A percentile compares a stretch with the other conserved stretches of the same genome.
Evolutionary conservation across 2,329 filamentous ascomycete genomes (phyloP).

Genomic region (Calonectria crousiana): DNA sequence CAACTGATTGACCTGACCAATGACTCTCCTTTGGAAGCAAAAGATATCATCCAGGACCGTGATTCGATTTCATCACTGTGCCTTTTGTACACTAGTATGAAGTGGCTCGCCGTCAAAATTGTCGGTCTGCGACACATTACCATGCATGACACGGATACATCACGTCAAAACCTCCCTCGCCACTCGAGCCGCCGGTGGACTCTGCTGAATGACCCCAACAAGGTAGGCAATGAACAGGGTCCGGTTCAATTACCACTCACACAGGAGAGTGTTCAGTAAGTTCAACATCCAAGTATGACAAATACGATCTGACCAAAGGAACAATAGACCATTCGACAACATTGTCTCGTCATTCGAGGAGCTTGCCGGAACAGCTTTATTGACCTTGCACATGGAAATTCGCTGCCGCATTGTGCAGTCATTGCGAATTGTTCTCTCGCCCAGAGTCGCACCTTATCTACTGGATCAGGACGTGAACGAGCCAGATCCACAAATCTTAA

Average conservation of each 20-base stretch:
- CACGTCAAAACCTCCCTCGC: slow-evolving; percentile 64
- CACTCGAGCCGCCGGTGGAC: slow-evolving; percentile 85
- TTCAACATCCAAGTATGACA: slow-evolving; percentile 31
- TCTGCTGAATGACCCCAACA: slow-evolving; percentile 74
- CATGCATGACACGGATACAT: slow-evolving; percentile 75
- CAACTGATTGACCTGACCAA: slow-evolving; percentile 69
- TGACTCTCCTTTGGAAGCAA: slow-evolving; percentile 74
- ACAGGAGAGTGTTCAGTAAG: slow-evolving; percentile 83
- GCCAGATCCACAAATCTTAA: slow-evolving; percentile 83
- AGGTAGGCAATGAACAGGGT: slow-evolving; percentile 69
- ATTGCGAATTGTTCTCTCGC: slow-evolving; percentile 73
- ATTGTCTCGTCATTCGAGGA: slow-evolving; percentile 87
- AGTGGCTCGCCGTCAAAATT: slow-evolving; percentile 92
- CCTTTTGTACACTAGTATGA: slow-evolving; percentile 96
- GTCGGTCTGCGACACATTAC: slow-evolving; percentile 86
- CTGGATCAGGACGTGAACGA: slow-evolving; percentile 80
- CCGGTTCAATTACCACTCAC: slow-evolving; percentile 90
- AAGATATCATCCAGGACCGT: slow-evolving; percentile 89
- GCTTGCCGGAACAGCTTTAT: slow-evolving; percentile 81
- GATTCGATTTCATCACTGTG: slow-evolving; percentile 89
- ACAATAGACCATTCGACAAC: slow-evolving; percentile 82
- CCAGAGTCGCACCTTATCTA: slow-evolving; percentile 70
- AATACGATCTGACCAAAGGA: slow-evolving; percentile 38
- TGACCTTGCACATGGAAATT: slow-evolving; percentile 90
- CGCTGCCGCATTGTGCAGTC: slow-evolving; percentile 88